Evolutionary conservation across 768 basidiomycete genomes (phyloP), one percentile per base, ranked within the genome.

Genomic region (Hygrophoropsis aurantiaca): DNA sequence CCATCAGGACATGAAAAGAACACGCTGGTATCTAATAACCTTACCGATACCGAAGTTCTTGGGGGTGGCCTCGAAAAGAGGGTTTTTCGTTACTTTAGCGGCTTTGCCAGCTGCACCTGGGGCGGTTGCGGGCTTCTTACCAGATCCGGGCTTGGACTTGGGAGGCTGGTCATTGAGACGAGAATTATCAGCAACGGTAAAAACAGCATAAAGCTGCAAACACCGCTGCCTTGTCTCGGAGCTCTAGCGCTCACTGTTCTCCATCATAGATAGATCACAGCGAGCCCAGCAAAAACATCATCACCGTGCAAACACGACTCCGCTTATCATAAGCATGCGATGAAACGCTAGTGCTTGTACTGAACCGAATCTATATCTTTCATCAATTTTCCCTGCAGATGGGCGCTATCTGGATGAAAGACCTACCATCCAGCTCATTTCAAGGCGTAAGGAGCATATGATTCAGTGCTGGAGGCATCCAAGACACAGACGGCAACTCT

Each of bases 11-110:
- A n/a, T n/a, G 35, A 16, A 15, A 20, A 11, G 27, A 44, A 8
- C n/a, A 13, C 19, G 11, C 44, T 36, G 7, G n/a, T 47, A 15
- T 19, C 26, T 19, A 15, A 9, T 24, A 66, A n/a, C 42, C 42
- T 9, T 53, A 97, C 94, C 94, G 52, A 97, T 94, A 65, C 91
- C 92, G 68, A 95, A 97, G 79, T 94, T 94, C 71, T 87, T 90
- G 59, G 93, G 82, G 51, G 67, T 76, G 46, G 92, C 67, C 78
- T 97, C 94, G 69, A 97, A 97, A 58, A 98, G 83, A 59, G 95
- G 95, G 79, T 97, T 97, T 77, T 94, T 95, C 70, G 84, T 84
- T 30, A 69, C 60, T 74, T 93, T 91, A 56, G 77, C 66, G 27
- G 75, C 53, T 73, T 90, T 90, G 78, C 78, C 79, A 59, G 85